Evolutionary conservation across 768 basidiomycete species (phyloP).

Genomic region (Boletellus sp.): DNA sequence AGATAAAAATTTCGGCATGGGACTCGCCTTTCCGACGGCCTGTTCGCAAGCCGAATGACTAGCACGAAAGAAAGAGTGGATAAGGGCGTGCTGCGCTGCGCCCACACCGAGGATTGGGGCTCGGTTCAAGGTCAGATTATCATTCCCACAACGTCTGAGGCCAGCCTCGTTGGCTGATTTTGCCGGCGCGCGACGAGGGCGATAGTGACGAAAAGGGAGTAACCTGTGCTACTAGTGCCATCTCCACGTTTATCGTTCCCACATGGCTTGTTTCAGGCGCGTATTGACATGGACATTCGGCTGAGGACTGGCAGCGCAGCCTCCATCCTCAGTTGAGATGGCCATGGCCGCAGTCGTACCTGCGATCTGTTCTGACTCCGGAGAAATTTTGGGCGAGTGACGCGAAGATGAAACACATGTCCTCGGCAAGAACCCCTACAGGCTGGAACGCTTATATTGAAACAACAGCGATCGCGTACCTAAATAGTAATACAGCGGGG

Average conservation of each 20-base stretch:
- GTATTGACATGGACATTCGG: too few species aligned
- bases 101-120: background rate
- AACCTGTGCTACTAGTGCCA: background rate
- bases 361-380: too few species aligned
- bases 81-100: background rate
- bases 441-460: too few species aligned
- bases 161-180: background rate
- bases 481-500: background rate
- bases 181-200: conserved; percentile 9
- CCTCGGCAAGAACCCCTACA: too few species aligned
- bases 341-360: too few species aligned
- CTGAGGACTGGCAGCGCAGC: too few species aligned
- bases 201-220: conserved; percentile 9
- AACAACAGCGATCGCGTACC: too few species aligned
- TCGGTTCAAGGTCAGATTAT: background rate
- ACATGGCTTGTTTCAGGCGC: background rate
- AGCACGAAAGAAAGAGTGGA: background rate
- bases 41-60: background rate
- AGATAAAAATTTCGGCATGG: background rate
- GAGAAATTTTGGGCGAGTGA: too few species aligned
- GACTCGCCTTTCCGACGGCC: background rate
- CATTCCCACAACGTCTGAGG: conserved; percentile 9
- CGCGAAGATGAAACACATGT: too few species aligned
- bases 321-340: too few species aligned
- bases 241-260: background rate